phyloP scores from a whole-genome alignment of 352 stramenopile genomes.

The Blastocystis sp. region DNA sequence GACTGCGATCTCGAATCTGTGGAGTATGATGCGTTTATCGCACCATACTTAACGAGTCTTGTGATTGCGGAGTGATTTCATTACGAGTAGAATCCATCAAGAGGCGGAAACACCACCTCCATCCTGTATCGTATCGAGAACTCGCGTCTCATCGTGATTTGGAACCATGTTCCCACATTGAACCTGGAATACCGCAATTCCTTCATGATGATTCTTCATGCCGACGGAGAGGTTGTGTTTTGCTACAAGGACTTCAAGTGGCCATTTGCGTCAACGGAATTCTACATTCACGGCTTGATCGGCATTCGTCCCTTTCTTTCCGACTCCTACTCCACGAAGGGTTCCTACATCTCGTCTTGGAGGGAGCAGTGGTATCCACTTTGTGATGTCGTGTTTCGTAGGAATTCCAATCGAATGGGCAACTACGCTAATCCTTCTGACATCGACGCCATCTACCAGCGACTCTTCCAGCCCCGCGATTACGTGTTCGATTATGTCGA shows the following conservation, averaged over 20 bases:
- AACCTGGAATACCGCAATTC: background rate
- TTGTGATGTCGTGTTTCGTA: background rate
- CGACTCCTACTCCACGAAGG: background rate
- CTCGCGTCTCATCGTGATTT: conserved; percentile 14
- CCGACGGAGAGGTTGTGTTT: conserved; percentile 1
- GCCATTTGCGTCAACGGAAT: background rate
- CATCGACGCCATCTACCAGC: background rate
- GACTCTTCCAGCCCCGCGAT: background rate
- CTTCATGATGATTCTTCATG: conserved; percentile 36
- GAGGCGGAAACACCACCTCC: background rate
- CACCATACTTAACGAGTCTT: conserved; percentile 27
- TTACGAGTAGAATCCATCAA: background rate
- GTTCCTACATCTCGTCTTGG: background rate
- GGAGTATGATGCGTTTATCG: conserved; percentile 47
- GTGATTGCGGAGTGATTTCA: background rate
- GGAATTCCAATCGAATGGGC: background rate
- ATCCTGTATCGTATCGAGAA: conserved; percentile 23
- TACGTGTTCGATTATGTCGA: conserved; percentile 30
- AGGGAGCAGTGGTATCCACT: background rate
- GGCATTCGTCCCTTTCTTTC: conserved; percentile 37
- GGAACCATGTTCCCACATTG: conserved; percentile 7
- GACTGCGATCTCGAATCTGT: background rate
- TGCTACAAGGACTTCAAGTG: conserved; percentile 30
- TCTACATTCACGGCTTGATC: background rate
- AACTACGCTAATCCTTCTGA: background rate